These are phyloP conservation scores for Ceratobasidium sp. DNA, from an alignment of 1,284 basidiomycete species.

Conservation along the genomic window DNA sequence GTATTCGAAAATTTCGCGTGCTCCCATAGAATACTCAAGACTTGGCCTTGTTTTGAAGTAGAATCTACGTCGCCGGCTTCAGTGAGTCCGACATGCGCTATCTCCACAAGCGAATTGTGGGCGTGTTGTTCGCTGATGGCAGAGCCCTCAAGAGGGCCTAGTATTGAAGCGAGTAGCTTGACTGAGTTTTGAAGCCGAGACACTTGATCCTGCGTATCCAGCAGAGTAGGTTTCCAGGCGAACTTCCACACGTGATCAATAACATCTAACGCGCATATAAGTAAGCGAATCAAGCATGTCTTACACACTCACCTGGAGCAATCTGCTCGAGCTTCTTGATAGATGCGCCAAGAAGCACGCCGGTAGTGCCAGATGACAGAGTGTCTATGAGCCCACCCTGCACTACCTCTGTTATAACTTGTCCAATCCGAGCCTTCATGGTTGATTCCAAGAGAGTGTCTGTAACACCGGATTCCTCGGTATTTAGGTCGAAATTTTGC, in stretches of 20 bases:
- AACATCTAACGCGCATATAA: background rate
- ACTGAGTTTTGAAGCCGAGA: background rate
- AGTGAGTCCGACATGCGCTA: background rate
- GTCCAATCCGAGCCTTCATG: slow-evolving; percentile 54
- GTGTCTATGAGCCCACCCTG: slow-evolving; percentile 62
- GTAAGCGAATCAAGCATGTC: background rate
- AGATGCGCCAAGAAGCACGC: slow-evolving; percentile 59
- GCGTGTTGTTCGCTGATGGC: background rate
- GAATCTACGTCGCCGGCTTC: background rate
- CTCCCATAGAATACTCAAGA: slow-evolving; percentile 17
- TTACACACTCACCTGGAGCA: slow-evolving; percentile 56
- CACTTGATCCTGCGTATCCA: background rate
- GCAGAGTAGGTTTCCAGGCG: background rate
- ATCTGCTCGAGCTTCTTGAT: slow-evolving; percentile 58
- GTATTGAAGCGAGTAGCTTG: slow-evolving; percentile 17
- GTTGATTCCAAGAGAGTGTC: slow-evolving; percentile 43
- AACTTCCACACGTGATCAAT: background rate
- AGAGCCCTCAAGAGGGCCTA: background rate
- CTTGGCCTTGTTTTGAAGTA: background rate
- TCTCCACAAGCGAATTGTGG: background rate
- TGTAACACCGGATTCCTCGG: slow-evolving; percentile 43
- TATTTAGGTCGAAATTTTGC: slow-evolving; percentile 26
- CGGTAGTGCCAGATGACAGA: slow-evolving; percentile 61
- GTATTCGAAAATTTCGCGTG: background rate
- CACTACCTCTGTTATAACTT: slow-evolving; percentile 60